A percentile compares a stretch with the other conserved stretches of the same genome.
These are phyloP conservation scores for Colletotrichum melonis DNA, from an alignment of 2,329 filamentous ascomycete species.

Conservation along the genomic window DNA sequence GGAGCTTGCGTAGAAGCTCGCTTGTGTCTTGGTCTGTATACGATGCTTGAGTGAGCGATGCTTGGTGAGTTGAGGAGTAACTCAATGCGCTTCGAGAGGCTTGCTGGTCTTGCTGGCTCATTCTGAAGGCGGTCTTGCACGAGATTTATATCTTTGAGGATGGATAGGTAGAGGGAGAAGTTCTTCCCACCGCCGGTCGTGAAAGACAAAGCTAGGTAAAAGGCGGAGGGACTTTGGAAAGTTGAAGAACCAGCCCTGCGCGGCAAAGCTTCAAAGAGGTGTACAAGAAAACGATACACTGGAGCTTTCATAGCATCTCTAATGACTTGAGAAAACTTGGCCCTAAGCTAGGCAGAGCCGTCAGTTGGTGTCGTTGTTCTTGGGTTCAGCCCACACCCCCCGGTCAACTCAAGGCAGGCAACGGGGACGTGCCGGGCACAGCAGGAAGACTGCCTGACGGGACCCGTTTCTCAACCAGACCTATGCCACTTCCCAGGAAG, in stretches of 20 bases:
- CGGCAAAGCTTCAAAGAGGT: conserved; percentile 7
- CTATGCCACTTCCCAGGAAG: conserved; percentile 9
- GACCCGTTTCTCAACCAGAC: conserved; percentile 11
- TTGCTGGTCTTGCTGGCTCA: conserved; percentile 24
- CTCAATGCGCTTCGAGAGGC: conserved; percentile 8
- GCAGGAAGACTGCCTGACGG: conserved; percentile 17
- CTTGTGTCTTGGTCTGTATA: background rate
- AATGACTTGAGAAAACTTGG: conserved; percentile 5
- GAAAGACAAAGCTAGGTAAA: conserved; percentile 1
- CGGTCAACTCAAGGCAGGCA: conserved; percentile 22
- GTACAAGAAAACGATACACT: background rate
- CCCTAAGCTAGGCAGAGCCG: conserved; percentile 14
- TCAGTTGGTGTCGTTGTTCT: conserved; percentile 19
- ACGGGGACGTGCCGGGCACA: conserved; percentile 9
- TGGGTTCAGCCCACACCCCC: conserved; percentile 18
- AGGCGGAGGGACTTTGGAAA: conserved; percentile 29
- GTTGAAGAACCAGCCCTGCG: conserved; percentile 7
- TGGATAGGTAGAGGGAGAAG: background rate
- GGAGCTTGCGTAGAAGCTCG: conserved; percentile 32
- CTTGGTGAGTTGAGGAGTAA: conserved; percentile 9
- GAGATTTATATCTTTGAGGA: conserved; percentile 26
- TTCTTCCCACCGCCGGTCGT: conserved; percentile 1
- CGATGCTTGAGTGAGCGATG: conserved; percentile 1
- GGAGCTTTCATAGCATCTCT: conserved; percentile 6
- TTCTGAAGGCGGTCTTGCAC: conserved; percentile 16